Percentiles rank a stretch among this genome's conserved stretches.
Conservation (phyloP, 2,329 filamentous ascomycete species). For the Hymenoscyphus repandus region DNA sequence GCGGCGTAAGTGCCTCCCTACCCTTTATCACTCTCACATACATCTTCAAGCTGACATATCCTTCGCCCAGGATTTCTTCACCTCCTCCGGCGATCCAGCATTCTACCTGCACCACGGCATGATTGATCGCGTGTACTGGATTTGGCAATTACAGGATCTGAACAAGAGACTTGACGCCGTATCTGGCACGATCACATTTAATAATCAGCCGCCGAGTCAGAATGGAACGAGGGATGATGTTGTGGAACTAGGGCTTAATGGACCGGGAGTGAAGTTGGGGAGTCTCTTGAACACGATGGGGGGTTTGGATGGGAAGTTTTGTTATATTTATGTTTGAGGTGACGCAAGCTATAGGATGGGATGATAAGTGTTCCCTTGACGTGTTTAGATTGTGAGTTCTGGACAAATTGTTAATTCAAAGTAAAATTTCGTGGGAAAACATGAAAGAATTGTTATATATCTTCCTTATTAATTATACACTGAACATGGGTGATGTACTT, state of each 20-base stretch:
- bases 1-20: not conserved
- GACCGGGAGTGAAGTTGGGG: conserved; percentile 26
- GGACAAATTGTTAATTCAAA: no score
- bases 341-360: no score
- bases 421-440: no score
- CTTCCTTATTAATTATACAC: no score
- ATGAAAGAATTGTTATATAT: no score
- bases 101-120: conserved; percentile 1
- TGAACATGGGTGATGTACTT: no score
- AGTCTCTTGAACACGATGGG: conserved; percentile 36
- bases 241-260: conserved; percentile 27
- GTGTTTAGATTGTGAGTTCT: no score
- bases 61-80: conserved; percentile 4
- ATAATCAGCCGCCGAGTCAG: conserved; percentile 36
- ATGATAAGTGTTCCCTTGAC: no score
- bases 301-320: conserved; percentile 34
- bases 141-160: conserved; percentile 44
- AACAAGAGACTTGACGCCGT: conserved; percentile 26
- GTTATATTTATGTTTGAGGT: conserved; percentile 39
- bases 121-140: conserved; percentile 28
- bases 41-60: not conserved
- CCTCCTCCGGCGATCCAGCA: not conserved
- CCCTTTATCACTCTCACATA: not conserved
- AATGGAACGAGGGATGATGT: conserved; percentile 39
- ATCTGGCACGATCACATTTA: conserved; percentile 38